phyloP scores from a whole-genome alignment of 2,329 filamentous ascomycete species.

The Domatiomyces globalis region DNA sequence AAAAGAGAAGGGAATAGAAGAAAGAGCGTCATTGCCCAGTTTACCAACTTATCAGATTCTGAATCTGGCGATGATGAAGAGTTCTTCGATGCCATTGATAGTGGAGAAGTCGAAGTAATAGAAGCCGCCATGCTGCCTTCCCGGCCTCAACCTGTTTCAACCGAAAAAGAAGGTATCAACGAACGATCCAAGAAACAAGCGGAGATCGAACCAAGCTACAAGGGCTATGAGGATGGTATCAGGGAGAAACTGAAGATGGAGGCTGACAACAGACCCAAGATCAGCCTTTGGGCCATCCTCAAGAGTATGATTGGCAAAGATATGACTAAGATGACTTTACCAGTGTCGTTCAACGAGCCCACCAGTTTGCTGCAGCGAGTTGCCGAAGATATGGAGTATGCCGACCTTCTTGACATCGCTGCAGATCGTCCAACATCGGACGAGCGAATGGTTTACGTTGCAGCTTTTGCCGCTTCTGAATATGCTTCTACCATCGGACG shows the following conservation, averaged over 20 bases:
- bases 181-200: conserved; percentile 36
- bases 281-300: conserved; percentile 88
- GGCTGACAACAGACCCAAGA: conserved; percentile 80
- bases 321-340: conserved; percentile 99
- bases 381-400: conserved; percentile 96
- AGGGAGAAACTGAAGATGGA: conserved; percentile 73
- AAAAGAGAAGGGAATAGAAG: conserved; percentile 36
- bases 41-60: conserved; percentile 56
- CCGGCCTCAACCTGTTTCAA: conserved; percentile 20
- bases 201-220: conserved; percentile 65
- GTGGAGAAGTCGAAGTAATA: conserved; percentile 72
- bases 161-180: conserved; percentile 27
- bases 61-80: conserved; percentile 78
- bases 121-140: conserved; percentile 31
- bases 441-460: conserved; percentile 86
- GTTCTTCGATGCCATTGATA: conserved; percentile 94
- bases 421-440: conserved; percentile 74
- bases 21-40: conserved; percentile 53
- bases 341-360: conserved; percentile 96
- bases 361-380: conserved; percentile 90
- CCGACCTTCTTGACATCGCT: conserved; percentile 76
- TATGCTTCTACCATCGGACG: conserved; percentile 94
- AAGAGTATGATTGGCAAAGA: conserved; percentile 99
- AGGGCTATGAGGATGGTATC: conserved; percentile 81
- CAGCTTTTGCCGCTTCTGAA: conserved; percentile 88